phyloP scores from a whole-genome alignment of 2,329 filamentous ascomycete species.

The Colletotrichum ledebouriae region DNA sequence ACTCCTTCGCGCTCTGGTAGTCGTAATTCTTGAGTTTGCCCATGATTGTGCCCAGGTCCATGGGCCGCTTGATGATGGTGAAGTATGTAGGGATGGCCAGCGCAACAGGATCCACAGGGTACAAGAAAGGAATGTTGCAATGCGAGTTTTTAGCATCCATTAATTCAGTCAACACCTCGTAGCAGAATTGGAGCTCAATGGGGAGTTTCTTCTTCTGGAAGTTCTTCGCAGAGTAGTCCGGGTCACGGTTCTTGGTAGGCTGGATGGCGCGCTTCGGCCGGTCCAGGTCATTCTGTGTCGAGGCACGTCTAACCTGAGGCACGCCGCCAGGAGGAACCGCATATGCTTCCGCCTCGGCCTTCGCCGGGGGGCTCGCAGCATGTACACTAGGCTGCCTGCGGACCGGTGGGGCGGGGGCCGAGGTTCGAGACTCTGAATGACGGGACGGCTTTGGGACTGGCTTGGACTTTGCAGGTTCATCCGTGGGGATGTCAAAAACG shows the following conservation, averaged over 20 bases:
- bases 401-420: conserved; percentile 49
- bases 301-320: conserved; percentile 88
- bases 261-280: conserved; percentile 95
- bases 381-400: conserved; percentile 48
- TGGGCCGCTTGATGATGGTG: conserved; percentile 94
- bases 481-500: conserved; percentile 58
- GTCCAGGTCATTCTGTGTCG: conserved; percentile 79
- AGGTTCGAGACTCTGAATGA: conserved; percentile 59
- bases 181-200: conserved; percentile 90
- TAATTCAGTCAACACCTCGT: conserved; percentile 83
- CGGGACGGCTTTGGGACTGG: conserved; percentile 60
- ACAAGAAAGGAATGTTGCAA: conserved; percentile 81
- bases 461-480: conserved; percentile 72
- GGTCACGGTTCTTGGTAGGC: conserved; percentile 88
- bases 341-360: conserved; percentile 65
- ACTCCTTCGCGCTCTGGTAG: conserved; percentile 86
- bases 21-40: conserved; percentile 82
- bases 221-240: conserved; percentile 83
- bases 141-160: conserved; percentile 78
- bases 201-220: conserved; percentile 94
- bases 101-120: conserved; percentile 92
- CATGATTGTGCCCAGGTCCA: conserved; percentile 90
- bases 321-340: conserved; percentile 83
- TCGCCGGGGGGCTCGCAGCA: conserved; percentile 53
- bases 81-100: conserved; percentile 95